phyloP scores from a whole-genome alignment of 768 basidiomycete species.

The Auriculariales sp. region DNA sequence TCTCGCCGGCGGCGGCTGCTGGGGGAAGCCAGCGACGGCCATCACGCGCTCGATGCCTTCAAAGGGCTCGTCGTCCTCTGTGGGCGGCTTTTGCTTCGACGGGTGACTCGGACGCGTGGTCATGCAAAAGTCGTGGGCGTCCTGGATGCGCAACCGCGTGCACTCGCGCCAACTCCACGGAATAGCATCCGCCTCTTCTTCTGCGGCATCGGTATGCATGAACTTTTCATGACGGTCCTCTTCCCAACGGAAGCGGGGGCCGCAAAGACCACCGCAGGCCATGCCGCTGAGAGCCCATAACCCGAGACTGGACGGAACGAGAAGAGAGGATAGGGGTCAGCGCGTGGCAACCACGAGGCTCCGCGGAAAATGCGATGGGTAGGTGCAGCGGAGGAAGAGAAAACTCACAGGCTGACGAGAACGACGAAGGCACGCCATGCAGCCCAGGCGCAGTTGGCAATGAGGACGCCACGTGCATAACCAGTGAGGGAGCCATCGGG shows the following conservation, averaged over 20 bases:
- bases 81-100: constrained; percentile 3
- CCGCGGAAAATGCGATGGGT: background rate
- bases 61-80: constrained; percentile 16
- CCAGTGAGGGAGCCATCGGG: constrained; percentile 48
- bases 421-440: constrained; percentile 61
- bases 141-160: constrained; percentile 56
- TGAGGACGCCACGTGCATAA: constrained; percentile 68
- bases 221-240: constrained; percentile 24
- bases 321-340: no score
- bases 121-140: constrained; percentile 71
- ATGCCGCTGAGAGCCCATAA: constrained; percentile 70
- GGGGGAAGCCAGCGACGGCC: constrained; percentile 40
- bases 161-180: constrained; percentile 71
- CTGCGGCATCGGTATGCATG: constrained; percentile 20
- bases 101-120: constrained; percentile 16
- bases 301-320: constrained; percentile 36
- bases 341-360: background rate
- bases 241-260: constrained; percentile 74
- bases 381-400: background rate
- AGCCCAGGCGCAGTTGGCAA: constrained; percentile 71
- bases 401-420: constrained; percentile 51
- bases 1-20: constrained; percentile 35
- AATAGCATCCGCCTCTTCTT: constrained; percentile 33
- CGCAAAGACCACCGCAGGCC: constrained; percentile 69
- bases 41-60: constrained; percentile 46